Evolutionary conservation across 345 rosid genomes (phyloP), one percentile per base, ranked within the genome.

Genomic region (Lepidium sativum): DNA sequence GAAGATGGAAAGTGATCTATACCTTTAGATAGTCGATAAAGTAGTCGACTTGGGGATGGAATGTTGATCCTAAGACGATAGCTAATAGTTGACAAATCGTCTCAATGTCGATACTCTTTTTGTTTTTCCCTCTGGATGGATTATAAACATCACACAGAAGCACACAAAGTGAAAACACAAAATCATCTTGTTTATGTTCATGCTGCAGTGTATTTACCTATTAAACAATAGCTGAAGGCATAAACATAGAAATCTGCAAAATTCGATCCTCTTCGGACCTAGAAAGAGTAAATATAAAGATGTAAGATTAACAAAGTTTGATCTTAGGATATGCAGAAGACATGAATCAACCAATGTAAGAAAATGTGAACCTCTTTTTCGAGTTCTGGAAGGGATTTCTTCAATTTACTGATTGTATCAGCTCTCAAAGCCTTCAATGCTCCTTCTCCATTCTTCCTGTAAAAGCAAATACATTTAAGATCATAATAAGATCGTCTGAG

Each of bases 381-480:
- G 45, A 94, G 79, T 54, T 80, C 82, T 2, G 90, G 82, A 27
- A 94, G 87, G 23, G 88, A 79, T 76, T 87, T 84, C 77, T 80
- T 85, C 65, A 94, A 58, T 78, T 94, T 88, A 66, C 43, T 80
- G 43, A 90, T 48, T 21, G 82, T 82, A 70, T 88, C 87, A 54
- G 79, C 88, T 71, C 83, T 83, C 60, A 88, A 75, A 41, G 84
- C 81, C 73, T 83, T 88, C 29, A 94, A 60, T 53, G 92, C 97
- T 69, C 87, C 87, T 77, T 73, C 82, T 80, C 95, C 97, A 90
- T 76, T 94, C 99, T 64, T 88, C 97, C 99, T 94, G 66, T 57
- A 38, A 76, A 44, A 33, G 42, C 13, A 42, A 32, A 58, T 1
- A 29, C 20, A 20, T 35, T 65, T 32, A 48, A 23, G 13, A 14